Evolutionary conservation across 176 grass and related monocot species (phyloP).

Genomic region (Oryza officinalis): DNA sequence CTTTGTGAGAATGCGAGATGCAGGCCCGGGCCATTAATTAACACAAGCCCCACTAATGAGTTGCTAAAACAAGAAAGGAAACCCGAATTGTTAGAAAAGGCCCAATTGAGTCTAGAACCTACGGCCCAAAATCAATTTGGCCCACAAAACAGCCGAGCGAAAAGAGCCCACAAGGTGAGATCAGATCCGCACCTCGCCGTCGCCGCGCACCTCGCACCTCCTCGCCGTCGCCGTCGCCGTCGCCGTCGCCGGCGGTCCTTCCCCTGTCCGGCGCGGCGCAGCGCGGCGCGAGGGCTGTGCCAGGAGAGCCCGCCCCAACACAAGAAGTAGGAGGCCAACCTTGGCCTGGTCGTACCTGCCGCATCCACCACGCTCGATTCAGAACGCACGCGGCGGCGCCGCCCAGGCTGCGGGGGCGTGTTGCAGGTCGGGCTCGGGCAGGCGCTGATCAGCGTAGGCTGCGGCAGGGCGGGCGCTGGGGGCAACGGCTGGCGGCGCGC

Average conservation of each 20-base stretch:
- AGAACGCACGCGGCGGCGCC: no score
- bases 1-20: no score
- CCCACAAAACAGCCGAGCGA: background rate
- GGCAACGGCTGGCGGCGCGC: background rate
- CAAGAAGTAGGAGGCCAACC: no score
- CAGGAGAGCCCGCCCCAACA: no score
- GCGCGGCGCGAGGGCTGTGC: background rate
- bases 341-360: no score
- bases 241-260: background rate
- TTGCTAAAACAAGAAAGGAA: background rate
- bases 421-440: no score
- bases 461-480: background rate
- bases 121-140: background rate
- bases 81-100: background rate
- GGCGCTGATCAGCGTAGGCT: background rate
- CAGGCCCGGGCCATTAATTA: background rate
- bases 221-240: background rate
- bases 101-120: background rate
- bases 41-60: background rate
- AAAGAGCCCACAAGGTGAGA: no score
- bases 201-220: no score
- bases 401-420: no score
- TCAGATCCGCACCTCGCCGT: no score
- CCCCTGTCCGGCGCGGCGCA: background rate
- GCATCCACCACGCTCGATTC: no score